Evolutionary conservation across 2,329 filamentous ascomycete species (phyloP), one percentile per base, ranked within the genome.

Genomic region (Alternaria ventricosa): DNA sequence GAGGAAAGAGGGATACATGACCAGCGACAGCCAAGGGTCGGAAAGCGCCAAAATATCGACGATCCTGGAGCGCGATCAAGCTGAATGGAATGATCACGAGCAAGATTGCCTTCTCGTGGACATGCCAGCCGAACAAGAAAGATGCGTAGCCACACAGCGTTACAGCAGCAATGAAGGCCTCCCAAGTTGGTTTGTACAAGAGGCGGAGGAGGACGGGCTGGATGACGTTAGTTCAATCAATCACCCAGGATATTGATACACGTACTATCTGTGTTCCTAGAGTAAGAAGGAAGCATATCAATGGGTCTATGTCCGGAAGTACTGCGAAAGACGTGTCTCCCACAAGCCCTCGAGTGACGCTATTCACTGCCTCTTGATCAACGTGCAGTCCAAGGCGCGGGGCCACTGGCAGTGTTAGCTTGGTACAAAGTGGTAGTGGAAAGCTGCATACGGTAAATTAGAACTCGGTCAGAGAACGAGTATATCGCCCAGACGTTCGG

Each of bases 401-500:
- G 9, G 94, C 94, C 73, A 94, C 93, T 93, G 73, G 5, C 23
- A 20, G 22, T 80, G 67, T 63, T 66, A 58, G 44, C 54, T 22
- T n/a, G 27, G 23, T 22, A 20, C 10, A 56, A 18, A 7, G 55
- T 9, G 53, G 28, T 10, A 33, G 11, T 33, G n/a, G 10, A n/a
- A 12, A 27, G 30, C 12, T 33, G 81, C 89, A 78, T 83, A 96
- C 93, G 81, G 72, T 89, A 88, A 63, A 99, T 97, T 69, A 99
- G 79, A 8, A 93, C 82, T 57, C 96, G 87, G 75, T 99, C 96
- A 2, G 87, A 83, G 78, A 98, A 97, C 0, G 96, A 97, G 81
- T 99, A 99, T 77, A 98, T 87, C 0, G 96, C 95, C 96, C 96
- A 99, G 2, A 97, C 84, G 71, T 99, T 99, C 0, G 96, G 94